Percentiles rank a stretch among this genome's conserved stretches.
Conservation (phyloP, 2,329 filamentous ascomycete species). For the Talaromyces sp. region DNA sequence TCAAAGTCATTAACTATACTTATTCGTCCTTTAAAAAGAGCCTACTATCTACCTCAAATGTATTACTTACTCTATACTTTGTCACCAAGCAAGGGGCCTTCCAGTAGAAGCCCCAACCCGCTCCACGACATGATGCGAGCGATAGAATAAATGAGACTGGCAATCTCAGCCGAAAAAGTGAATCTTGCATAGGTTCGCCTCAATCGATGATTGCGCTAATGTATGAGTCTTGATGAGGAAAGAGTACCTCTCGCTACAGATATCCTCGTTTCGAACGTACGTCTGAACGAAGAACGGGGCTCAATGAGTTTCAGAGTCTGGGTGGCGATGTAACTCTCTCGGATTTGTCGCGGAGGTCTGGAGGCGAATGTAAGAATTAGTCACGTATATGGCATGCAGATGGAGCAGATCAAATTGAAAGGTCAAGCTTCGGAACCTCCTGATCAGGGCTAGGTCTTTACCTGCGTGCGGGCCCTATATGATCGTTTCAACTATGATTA, state of each 20-base stretch:
- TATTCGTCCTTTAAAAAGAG: background rate
- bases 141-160: background rate
- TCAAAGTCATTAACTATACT: background rate
- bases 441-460: background rate
- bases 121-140: background rate
- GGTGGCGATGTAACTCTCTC: background rate
- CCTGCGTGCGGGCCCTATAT: background rate
- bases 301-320: background rate
- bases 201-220: background rate
- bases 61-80: background rate
- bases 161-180: background rate
- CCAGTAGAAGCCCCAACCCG: background rate
- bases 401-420: background rate
- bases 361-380: background rate
- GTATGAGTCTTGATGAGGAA: background rate
- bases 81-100: background rate
- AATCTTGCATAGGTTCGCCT: background rate
- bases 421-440: background rate
- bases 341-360: background rate
- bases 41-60: background rate
- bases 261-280: background rate
- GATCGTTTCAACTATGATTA: background rate
- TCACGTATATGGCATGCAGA: background rate
- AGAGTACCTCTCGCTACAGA: background rate
- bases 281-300: no score